Base-by-base conservation (phyloP, 2,329 filamentous ascomycete genomes). In the Capronia coronata region DNA sequence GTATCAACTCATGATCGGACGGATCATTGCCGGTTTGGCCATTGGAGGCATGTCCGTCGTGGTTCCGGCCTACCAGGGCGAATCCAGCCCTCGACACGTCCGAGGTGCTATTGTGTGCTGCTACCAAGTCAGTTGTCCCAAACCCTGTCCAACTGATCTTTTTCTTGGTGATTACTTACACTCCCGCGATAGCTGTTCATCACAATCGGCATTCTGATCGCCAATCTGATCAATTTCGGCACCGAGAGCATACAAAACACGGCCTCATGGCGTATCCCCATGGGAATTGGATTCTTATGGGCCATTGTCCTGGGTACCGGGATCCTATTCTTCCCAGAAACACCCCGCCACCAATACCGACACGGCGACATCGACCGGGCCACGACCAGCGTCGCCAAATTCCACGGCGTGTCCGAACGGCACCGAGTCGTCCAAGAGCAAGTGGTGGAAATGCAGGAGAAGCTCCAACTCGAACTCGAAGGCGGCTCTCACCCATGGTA, bases 231-330 rank as follows among this genome's bases (percentile, higher is more conserved):
- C 65, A 74, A 74, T 64, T 74, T 63, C 49, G 72, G 72, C 22
- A 74, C 71, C 2, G 64, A 70, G 47, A 56, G 51, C 19, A 65
- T 68, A 42, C 18, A 64, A 6, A 66, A 63, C 37, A 81, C 64
- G 71, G 62, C 61, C 3, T 70, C 69, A 2, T 73, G 71, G 71
- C 64, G 71, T 1, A 69, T 74, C 14, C 66, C 70, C 0, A 77
- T 80, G 70, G 78, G 77, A 0, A 65, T 81, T 34, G 76, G 75
- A 2, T 79, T 77, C 61, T 65, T 79, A 52, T 80, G 74, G 70
- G 74, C 76, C 1, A 61, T 70, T 1, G 68, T 79, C 38, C 75
- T 81, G 58, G 71, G 72, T 0, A 34, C 67, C 11, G 77, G 77
- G 3, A 79, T 81, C 48, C 54, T 72, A 4, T 71, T 78, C 57